These are phyloP conservation scores for Cubamyces sp. DNA, from an alignment of 768 basidiomycete genomes.

Conservation along the genomic window DNA sequence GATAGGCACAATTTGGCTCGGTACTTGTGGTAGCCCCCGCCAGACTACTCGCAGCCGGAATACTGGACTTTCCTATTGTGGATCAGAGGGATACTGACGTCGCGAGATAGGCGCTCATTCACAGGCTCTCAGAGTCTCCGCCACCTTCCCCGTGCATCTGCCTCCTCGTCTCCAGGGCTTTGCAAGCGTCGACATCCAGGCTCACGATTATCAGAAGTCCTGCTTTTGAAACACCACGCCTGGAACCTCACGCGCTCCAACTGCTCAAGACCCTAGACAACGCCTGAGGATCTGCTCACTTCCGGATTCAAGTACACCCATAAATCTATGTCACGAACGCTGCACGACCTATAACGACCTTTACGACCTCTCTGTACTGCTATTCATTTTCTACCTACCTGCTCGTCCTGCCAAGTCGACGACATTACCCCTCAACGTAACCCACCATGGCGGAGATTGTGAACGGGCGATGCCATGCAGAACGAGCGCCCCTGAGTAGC, in stretches of 20 bases:
- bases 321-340: neutral
- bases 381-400: no score
- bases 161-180: neutral
- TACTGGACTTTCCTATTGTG: no score
- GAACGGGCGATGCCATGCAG: conserved; percentile 41
- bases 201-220: neutral
- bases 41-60: no score
- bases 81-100: no score
- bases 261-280: no score
- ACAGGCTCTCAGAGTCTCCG: neutral
- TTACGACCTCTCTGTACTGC: neutral
- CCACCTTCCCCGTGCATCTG: neutral
- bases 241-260: no score
- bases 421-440: neutral
- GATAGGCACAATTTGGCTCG: no score
- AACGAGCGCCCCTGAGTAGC: conserved; percentile 46
- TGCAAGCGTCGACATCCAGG: neutral
- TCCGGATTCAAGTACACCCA: no score
- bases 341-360: neutral
- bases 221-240: no score
- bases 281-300: no score
- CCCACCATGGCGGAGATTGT: conserved; percentile 31
- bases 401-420: no score
- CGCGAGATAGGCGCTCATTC: neutral
- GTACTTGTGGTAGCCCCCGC: no score